Evolutionary conservation across 768 basidiomycete species (phyloP).

Genomic region (Mycena rosella): DNA sequence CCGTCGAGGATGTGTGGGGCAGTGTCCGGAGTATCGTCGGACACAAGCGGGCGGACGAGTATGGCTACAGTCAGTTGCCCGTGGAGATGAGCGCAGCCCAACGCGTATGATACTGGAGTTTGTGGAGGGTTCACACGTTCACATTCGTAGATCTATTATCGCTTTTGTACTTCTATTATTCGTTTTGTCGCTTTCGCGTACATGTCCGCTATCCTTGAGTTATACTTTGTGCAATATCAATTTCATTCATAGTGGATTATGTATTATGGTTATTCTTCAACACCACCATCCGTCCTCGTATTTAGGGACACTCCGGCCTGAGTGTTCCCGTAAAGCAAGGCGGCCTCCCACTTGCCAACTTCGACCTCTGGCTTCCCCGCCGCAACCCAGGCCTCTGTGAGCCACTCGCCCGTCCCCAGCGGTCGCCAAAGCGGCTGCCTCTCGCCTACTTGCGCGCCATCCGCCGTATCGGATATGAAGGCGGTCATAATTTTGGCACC

Average conservation of each 20-base stretch:
- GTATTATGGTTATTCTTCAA: too few species aligned
- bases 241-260: too few species aligned
- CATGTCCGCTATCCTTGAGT: constrained; percentile 13
- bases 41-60: constrained; percentile 52
- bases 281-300: too few species aligned
- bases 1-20: constrained; percentile 57
- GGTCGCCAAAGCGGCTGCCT: constrained; percentile 2
- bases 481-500: not conserved
- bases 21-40: constrained; percentile 54
- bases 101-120: constrained; percentile 17
- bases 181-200: not conserved
- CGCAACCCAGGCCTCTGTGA: constrained; percentile 5
- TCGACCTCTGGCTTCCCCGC: not conserved
- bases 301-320: too few species aligned
- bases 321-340: too few species aligned
- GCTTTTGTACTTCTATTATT: constrained; percentile 24
- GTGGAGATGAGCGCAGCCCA: constrained; percentile 67
- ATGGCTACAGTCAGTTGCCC: constrained; percentile 79
- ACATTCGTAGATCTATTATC: constrained; percentile 16
- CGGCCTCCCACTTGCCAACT: not conserved
- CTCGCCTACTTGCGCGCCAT: not conserved
- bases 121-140: not conserved
- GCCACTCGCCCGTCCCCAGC: constrained; percentile 7
- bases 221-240: too few species aligned
- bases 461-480: not conserved